Evolutionary conservation across 2,329 filamentous ascomycete species (phyloP).

Genomic region (Tolypocladium tundrense): DNA sequence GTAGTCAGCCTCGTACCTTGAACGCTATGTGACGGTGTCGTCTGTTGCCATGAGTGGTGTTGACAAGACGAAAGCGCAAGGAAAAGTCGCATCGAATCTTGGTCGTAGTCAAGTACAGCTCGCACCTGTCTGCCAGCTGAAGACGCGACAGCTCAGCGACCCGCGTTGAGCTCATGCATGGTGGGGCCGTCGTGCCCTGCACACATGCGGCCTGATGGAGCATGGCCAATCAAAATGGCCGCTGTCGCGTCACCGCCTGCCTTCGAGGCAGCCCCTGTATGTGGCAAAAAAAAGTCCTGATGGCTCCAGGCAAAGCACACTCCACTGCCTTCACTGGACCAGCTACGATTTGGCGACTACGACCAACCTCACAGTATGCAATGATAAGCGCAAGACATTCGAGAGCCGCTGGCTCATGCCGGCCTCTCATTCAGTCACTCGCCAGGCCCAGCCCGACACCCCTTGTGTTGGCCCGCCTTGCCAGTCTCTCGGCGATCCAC

Average conservation of each 20-base stretch:
- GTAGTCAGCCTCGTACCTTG: background rate
- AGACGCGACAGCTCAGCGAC: background rate
- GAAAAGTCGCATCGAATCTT: background rate
- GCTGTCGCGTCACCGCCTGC: background rate
- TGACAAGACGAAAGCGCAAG: background rate
- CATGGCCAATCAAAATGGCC: background rate
- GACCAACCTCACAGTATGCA: conserved; percentile 9
- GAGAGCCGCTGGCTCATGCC: conserved; percentile 11
- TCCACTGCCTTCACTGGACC: background rate
- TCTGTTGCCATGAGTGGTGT: background rate
- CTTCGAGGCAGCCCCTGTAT: background rate
- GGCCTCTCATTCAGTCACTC: conserved; percentile 7
- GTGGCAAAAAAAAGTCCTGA: background rate
- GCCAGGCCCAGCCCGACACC: background rate
- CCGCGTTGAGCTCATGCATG: background rate
- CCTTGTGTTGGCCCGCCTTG: conserved; percentile 13
- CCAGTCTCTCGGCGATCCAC: conserved; percentile 56
- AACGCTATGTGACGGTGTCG: background rate
- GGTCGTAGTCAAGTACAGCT: background rate
- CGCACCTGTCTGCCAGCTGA: background rate
- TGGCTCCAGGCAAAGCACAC: background rate
- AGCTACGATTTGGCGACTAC: background rate
- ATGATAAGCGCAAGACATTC: conserved; percentile 16
- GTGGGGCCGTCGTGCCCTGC: background rate
- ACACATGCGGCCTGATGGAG: background rate